These are phyloP conservation scores for Plasmodium billcollinsi DNA, from an alignment of 169 alveolate species.

Conservation along the genomic window DNA sequence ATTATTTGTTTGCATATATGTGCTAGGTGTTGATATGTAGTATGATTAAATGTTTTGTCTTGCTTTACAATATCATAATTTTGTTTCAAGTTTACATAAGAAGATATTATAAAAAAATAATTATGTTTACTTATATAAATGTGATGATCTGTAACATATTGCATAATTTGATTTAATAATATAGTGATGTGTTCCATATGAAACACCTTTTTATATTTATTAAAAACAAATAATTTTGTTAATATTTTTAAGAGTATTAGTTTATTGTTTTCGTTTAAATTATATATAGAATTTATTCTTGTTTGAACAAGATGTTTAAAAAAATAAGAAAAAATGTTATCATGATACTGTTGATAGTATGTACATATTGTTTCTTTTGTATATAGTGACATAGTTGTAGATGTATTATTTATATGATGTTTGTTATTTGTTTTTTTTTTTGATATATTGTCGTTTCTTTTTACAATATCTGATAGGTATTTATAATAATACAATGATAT, in stretches of 20 bases:
- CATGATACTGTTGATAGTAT: not conserved
- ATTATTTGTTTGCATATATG: no score
- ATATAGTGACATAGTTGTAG: no score
- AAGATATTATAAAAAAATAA: not conserved
- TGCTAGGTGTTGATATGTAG: not conserved
- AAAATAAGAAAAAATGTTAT: not conserved
- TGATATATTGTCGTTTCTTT: not conserved
- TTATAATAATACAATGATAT: not conserved
- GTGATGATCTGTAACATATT: not conserved
- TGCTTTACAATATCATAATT: not conserved
- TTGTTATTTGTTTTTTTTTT: no score
- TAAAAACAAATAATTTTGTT: slow-evolving; percentile 4
- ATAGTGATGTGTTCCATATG: not conserved
- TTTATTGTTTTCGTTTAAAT: not conserved
- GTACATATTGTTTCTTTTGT: no score
- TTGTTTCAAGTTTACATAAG: not conserved
- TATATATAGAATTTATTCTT: not conserved
- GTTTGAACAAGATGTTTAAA: not conserved
- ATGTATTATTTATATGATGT: no score
- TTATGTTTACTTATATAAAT: slow-evolving; percentile 12
- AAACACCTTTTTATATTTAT: not conserved
- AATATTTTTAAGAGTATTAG: not conserved
- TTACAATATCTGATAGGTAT: not conserved
- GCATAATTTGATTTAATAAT: not conserved
- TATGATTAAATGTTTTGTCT: not conserved